Base-by-base conservation (phyloP, 83 land plant species). In the Diphasiastrum complanatum region DNA sequence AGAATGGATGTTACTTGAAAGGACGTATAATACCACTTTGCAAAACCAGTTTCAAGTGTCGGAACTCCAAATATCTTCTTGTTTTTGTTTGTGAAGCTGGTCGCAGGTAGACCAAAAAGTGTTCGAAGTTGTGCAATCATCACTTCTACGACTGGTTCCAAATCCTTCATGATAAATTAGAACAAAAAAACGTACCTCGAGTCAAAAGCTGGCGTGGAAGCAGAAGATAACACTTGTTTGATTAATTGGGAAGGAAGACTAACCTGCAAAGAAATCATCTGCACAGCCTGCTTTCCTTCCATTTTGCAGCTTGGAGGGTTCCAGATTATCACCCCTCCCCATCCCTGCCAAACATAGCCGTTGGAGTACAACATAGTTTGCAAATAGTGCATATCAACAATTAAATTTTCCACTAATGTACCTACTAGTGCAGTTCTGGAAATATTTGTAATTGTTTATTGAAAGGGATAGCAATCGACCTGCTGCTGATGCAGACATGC, bases 1-100 rank as follows among this genome's bases (percentile, higher is more conserved):
- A n/a, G n/a, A n/a, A n/a, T n/a, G n/a, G n/a, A n/a, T n/a, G n/a
- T n/a, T n/a, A n/a, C n/a, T n/a, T n/a, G n/a, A n/a, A n/a, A n/a
- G n/a, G n/a, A n/a, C n/a, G n/a, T n/a, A n/a, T n/a, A n/a, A 11
- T 62, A 93, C 99, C 99, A 93, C 61, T 85, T 80, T 34, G 99
- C 65, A 56, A 93, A 89, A 26, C 96, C 96, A 53, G 71, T 89
- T 29, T 66, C 70, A 66, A 76, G 75, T 23, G 81, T 63, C 51
- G 83, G 61, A 52, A 93, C 66, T 47, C 62, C 51, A 10, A 29
- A 70, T 5, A 51, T 63, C 16, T 53, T 77, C 12, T 51, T 41
- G 27, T 59, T 59, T n/a, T 66, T 52, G 47, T 45, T 49, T 23
- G 62, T 47, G 5, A 64, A 10, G 30, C 70, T 54, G 27, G 55